Evolutionary conservation across 495 filamentous ascomycete species (phyloP), one percentile per base, ranked within the genome.

Genomic region (Penicillium manginii): DNA sequence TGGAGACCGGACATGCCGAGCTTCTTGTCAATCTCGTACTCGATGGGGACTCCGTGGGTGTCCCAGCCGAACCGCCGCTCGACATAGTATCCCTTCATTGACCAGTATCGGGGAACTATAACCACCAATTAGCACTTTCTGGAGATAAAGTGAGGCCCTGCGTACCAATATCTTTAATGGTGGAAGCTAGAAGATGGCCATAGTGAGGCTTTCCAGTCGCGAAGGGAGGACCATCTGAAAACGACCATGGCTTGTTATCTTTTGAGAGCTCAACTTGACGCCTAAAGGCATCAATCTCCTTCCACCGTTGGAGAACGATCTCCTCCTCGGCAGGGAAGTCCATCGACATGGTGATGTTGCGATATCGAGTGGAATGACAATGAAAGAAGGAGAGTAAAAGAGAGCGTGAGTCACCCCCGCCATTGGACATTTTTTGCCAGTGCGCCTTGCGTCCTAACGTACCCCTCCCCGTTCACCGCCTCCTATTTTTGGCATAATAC

Each of bases 21-120:
- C 73, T 96, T 94, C 85, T 98, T 97, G 83, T 98, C 94, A 62
- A 98, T 98, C 78, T 98, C 94, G 70, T 97, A 90, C 73, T 98
- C 94, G 60, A 98, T 92, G 9, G 94, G 94, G 22, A 98, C 77
- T 55, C 94, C 94, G 71, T 98, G 94, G 17, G 94, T 97, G 70
- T 98, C 94, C 94, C 86, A 89, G 40, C 86, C 86, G 63, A 89
- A 89, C 39, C 86, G 75, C 50, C 83, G 75, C 64, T 83, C 82
- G 23, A 98, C 93, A 78, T 93, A 87, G 66, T 87, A 86, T 12
- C 94, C 94, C 73, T 96, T 96, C 92, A 96, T 97, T 33, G 92
- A 92, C 94, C 94, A 98, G 70, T 97, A 98, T 61, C 93, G 78
- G 1, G 93, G 93, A 63, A 98, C 94, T 26, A 47, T 22, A 47